Evolutionary conservation across 1,139 yeast genomes (phyloP).

Genomic region (Kluyveromyces sp.): DNA sequence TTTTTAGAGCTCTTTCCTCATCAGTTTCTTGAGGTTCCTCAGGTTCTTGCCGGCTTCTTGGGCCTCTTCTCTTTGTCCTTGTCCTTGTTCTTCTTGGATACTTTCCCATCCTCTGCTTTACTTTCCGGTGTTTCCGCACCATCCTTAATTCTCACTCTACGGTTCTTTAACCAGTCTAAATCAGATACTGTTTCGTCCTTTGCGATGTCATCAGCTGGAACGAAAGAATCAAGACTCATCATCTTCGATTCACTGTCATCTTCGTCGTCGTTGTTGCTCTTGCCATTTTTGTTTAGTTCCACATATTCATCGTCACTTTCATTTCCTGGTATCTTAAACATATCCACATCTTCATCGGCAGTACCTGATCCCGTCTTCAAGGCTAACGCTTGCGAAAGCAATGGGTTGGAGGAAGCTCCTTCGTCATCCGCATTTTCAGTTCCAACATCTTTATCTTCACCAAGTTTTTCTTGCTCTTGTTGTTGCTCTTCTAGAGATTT

Average conservation of each 20-base stretch:
- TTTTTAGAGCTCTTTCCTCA: conserved; percentile 41
- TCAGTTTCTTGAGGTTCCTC: conserved; percentile 39
- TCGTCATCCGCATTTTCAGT: conserved; percentile 15
- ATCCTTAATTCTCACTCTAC: conserved; percentile 68
- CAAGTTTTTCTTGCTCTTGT: too few species aligned
- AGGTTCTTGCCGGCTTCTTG: conserved; percentile 19
- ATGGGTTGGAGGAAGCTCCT: conserved; percentile 23
- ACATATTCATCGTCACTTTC: conserved; percentile 66
- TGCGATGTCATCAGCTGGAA: conserved; percentile 28
- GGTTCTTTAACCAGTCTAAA: conserved; percentile 78
- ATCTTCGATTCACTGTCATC: conserved; percentile 27
- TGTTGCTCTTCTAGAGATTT: not conserved
- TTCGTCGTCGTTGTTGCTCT: conserved; percentile 22
- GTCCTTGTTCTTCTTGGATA: not conserved
- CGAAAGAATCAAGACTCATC: conserved; percentile 26
- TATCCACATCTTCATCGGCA: conserved; percentile 22
- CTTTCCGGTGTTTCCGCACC: conserved; percentile 22
- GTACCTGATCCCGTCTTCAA: conserved; percentile 24
- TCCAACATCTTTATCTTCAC: conserved; percentile 37
- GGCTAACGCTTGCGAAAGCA: conserved; percentile 33
- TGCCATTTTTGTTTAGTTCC: conserved; percentile 32
- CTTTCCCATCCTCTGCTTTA: conserved; percentile 5
- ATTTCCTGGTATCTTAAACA: conserved; percentile 34
- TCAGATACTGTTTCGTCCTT: conserved; percentile 58
- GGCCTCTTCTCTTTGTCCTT: conserved; percentile 2